Evolutionary conservation across 768 basidiomycete species (phyloP).

Genomic region (Hericium alpestre): DNA sequence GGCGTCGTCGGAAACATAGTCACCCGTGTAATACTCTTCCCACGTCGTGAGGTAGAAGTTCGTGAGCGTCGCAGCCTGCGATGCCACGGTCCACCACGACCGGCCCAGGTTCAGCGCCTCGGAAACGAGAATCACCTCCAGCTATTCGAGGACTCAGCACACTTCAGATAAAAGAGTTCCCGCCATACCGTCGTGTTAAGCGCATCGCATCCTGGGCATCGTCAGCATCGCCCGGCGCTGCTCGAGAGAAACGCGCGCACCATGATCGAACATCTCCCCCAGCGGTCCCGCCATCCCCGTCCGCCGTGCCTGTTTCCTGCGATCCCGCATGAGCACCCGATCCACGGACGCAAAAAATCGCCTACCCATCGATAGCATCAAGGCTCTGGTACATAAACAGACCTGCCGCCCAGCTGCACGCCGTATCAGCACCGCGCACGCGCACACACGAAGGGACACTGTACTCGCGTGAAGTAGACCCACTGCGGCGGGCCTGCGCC

Average conservation of each 20-base stretch:
- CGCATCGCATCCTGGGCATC: slow-evolving; percentile 67
- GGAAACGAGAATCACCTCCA: slow-evolving; percentile 75
- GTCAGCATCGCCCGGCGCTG: neutral
- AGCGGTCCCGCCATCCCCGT: slow-evolving; percentile 97
- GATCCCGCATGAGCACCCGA: neutral
- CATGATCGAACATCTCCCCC: slow-evolving; percentile 98
- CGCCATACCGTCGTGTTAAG: slow-evolving; percentile 77
- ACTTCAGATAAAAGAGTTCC: neutral
- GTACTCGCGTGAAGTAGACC: slow-evolving; percentile 80
- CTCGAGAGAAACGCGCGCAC: slow-evolving; percentile 27
- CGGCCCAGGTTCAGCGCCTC: slow-evolving; percentile 85
- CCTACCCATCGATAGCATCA: slow-evolving; percentile 81
- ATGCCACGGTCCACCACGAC: slow-evolving; percentile 95
- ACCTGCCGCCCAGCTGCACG: slow-evolving; percentile 69
- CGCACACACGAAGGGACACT: neutral
- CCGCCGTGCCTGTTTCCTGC: slow-evolving; percentile 86
- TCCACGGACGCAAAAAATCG: neutral
- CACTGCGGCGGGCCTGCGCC: slow-evolving; percentile 66
- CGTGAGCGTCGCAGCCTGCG: slow-evolving; percentile 57
- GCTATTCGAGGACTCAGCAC: slow-evolving; percentile 30
- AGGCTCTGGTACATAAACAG: slow-evolving; percentile 87
- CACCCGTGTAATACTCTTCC: slow-evolving; percentile 84
- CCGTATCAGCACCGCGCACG: neutral
- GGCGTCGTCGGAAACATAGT: neutral
- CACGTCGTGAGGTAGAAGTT: slow-evolving; percentile 71